Conservation (phyloP, 2,329 filamentous ascomycete species). For the Clonostachys sp. region DNA sequence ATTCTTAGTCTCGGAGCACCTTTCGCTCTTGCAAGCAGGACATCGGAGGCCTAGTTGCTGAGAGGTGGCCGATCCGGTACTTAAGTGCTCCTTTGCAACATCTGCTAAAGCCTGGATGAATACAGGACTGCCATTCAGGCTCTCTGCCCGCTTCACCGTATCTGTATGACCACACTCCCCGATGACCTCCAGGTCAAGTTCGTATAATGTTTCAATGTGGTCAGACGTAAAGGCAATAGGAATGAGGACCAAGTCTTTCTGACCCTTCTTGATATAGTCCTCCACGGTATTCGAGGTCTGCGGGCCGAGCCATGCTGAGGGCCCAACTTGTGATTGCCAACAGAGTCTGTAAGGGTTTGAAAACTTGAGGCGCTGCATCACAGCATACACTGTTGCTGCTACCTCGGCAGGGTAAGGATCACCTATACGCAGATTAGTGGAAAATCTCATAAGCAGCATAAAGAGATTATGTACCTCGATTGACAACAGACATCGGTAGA, state of each 20-base stretch:
- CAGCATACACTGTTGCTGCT: constrained; percentile 89
- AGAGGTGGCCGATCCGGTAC: constrained; percentile 64
- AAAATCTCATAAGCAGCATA: no score
- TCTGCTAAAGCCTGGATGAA: constrained; percentile 91
- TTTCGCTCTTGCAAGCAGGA: constrained; percentile 87
- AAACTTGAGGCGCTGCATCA: constrained; percentile 88
- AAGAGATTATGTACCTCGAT: constrained; percentile 27
- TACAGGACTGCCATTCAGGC: constrained; percentile 81
- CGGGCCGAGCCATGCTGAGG: constrained; percentile 89
- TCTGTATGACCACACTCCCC: constrained; percentile 75
- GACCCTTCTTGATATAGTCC: constrained; percentile 83
- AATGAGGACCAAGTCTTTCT: constrained; percentile 86
- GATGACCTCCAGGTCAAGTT: constrained; percentile 93
- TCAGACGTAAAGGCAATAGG: constrained; percentile 99
- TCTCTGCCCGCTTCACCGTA: constrained; percentile 84
- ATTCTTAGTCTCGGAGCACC: constrained; percentile 73
- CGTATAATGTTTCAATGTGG: constrained; percentile 95
- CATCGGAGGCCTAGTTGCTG: constrained; percentile 86
- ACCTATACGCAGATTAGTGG: constrained; percentile 36
- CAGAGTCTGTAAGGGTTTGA: constrained; percentile 89
- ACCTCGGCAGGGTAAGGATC: constrained; percentile 96
- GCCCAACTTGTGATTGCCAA: constrained; percentile 98
- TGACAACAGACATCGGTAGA: constrained; percentile 94
- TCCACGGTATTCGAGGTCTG: constrained; percentile 88
- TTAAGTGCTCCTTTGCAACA: constrained; percentile 76